These are phyloP conservation scores for Penicillium psychrosexuale DNA, from an alignment of 2,329 filamentous ascomycete species.

Conservation along the genomic window DNA sequence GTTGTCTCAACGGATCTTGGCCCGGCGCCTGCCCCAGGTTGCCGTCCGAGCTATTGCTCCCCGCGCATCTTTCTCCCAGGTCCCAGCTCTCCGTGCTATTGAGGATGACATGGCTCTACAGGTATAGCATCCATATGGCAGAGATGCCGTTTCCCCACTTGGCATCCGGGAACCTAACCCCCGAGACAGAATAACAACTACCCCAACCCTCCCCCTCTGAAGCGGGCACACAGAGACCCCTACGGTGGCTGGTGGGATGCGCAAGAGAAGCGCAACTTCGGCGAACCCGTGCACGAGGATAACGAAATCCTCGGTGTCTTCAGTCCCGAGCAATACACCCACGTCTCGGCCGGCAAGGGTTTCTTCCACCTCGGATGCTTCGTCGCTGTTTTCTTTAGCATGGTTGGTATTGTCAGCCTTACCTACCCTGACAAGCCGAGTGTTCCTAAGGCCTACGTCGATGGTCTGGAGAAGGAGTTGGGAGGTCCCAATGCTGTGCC, in stretches of 20 bases:
- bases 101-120: slow-evolving; percentile 44
- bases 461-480: slow-evolving; percentile 70
- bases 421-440: slow-evolving; percentile 70
- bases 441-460: slow-evolving; percentile 65
- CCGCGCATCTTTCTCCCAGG: slow-evolving; percentile 44
- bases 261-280: slow-evolving; percentile 94
- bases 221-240: slow-evolving; percentile 89
- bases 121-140: slow-evolving; percentile 29
- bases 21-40: slow-evolving; percentile 42
- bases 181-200: slow-evolving; percentile 46
- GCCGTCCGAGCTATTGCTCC: slow-evolving; percentile 38
- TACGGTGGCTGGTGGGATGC: slow-evolving; percentile 95
- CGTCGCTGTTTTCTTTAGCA: slow-evolving; percentile 58
- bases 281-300: slow-evolving; percentile 95
- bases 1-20: slow-evolving; percentile 46
- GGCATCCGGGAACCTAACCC: slow-evolving; percentile 18
- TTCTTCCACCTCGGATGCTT: slow-evolving; percentile 67
- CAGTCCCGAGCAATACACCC: slow-evolving; percentile 83
- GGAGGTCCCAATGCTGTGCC: slow-evolving; percentile 65
- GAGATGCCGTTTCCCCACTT: not conserved
- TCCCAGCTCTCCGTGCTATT: slow-evolving; percentile 38
- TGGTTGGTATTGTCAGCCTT: slow-evolving; percentile 65
- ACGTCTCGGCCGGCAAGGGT: slow-evolving; percentile 70
- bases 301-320: slow-evolving; percentile 91
- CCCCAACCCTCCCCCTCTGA: slow-evolving; percentile 58